Base-by-base conservation (phyloP, 2,329 filamentous ascomycete genomes). In the Colletotrichum costaricense region DNA sequence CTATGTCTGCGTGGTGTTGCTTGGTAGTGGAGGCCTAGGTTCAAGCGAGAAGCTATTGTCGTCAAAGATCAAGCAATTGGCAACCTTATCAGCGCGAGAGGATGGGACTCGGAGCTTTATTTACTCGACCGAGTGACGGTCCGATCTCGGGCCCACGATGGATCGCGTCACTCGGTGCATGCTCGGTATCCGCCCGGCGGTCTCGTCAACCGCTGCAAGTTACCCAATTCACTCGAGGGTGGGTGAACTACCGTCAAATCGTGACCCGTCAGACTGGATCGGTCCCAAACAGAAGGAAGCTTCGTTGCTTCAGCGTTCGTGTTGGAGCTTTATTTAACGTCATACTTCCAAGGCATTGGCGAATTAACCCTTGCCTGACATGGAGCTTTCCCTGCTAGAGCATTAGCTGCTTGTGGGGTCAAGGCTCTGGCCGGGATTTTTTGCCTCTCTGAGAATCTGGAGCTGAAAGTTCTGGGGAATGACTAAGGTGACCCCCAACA, bases 71-170 rank as follows among this genome's bases (percentile, higher is more conserved):
- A n/a, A 8, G 42, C 42, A 4, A 46, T 8, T 19, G 19, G 8
- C 0, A 46, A n/a, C 42, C 42, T n/a, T 19, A 46, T n/a, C 42
- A 2, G 42, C 42, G 2, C 19, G 16, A 46, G 42, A n/a, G 19
- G 42, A 46, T 8, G 42, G 42, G 42, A 8, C 19, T 24, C 33
- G 46, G 28, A 52, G 62, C 28, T 6, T 35, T 35, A 52, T 54
- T 35, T 26, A 35, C 42, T 63, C 14, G 12, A 52, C 60, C 42
- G 46, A 63, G 52, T 35, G 28, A 42, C 28, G 12, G 28, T 63
- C 62, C 62, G 62, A 63, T 63, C 46, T 63, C 62, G 62, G 62
- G 46, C 12, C n/a, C 52, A 28, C n/a, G 46, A 54, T 19, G 11
- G 24, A 52, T 63, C 42, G 26, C 59, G 42, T 63, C 42, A 22